Evolutionary conservation across 2,329 filamentous ascomycete genomes (phyloP).

Genomic region (Clonostachys rosea): DNA sequence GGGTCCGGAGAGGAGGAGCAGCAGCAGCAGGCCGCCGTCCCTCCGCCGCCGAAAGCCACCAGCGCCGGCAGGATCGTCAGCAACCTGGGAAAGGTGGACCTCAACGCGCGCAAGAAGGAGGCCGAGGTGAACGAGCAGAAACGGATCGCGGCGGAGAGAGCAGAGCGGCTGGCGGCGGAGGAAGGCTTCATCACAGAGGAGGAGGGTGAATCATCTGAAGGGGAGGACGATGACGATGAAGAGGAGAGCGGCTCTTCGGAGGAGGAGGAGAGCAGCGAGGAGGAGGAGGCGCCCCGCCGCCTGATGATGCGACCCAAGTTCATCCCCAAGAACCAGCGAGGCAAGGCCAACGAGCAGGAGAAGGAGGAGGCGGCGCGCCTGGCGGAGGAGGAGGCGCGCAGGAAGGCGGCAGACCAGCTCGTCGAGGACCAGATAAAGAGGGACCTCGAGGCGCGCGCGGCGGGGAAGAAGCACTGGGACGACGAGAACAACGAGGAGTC

Average conservation of each 20-base stretch:
- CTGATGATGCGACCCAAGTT: conserved; percentile 62
- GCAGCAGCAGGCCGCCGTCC: conserved; percentile 25
- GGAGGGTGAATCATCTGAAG: conserved; percentile 18
- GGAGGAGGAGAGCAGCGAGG: conserved; percentile 42
- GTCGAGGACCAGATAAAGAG: conserved; percentile 87
- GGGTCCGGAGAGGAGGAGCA: conserved; percentile 20
- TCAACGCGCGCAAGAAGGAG: conserved; percentile 39
- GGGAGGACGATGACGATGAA: conserved; percentile 20
- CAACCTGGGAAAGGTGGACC: conserved; percentile 45
- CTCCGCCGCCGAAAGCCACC: conserved; percentile 52
- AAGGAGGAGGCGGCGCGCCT: conserved; percentile 26
- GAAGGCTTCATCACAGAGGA: conserved; percentile 40
- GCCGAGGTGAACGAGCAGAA: conserved; percentile 40
- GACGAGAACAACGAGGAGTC: conserved; percentile 65
- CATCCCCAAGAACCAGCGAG: conserved; percentile 53
- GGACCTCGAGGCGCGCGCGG: conserved; percentile 69
- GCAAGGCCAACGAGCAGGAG: conserved; percentile 17
- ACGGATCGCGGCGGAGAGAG: conserved; percentile 32
- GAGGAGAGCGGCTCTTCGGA: conserved; percentile 32
- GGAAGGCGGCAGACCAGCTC: conserved; percentile 70
- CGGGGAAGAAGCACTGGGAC: conserved; percentile 84
- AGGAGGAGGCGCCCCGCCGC: conserved; percentile 55
- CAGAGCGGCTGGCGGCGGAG: conserved; percentile 50
- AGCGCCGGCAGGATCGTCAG: conserved; percentile 54
- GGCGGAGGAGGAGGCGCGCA: conserved; percentile 57